These are phyloP conservation scores for Phaffomyces antillensis DNA, from an alignment of 805 yeast genomes.

Conservation along the genomic window DNA sequence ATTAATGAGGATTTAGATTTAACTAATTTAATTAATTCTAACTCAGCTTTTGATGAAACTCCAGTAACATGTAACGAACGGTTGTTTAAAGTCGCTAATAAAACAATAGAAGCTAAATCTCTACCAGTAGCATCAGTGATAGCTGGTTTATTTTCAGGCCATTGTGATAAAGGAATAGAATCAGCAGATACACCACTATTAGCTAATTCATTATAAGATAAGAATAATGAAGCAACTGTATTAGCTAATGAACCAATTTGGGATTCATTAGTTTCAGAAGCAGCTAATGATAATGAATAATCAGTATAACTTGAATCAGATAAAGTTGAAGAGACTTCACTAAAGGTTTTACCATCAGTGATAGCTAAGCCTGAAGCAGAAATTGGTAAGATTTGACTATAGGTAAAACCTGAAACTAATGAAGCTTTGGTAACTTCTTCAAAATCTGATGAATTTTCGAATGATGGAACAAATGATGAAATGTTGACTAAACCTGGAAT, in stretches of 20 bases:
- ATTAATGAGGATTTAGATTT: constrained; percentile 76
- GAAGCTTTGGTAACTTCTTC: constrained; percentile 65
- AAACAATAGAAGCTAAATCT: constrained; percentile 84
- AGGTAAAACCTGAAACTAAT: constrained; percentile 82
- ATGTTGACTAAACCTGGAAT: constrained; percentile 86
- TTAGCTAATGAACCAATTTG: constrained; percentile 55
- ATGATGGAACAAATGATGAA: constrained; percentile 68
- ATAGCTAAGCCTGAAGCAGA: constrained; percentile 56
- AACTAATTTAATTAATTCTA: constrained; percentile 77
- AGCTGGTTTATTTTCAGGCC: constrained; percentile 83
- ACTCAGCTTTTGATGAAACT: constrained; percentile 73
- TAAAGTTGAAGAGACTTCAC: constrained; percentile 47
- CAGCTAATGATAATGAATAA: constrained; percentile 77
- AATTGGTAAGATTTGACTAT: constrained; percentile 72
- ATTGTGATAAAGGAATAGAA: constrained; percentile 68
- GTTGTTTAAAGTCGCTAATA: constrained; percentile 81
- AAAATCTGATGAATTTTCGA: constrained; percentile 46
- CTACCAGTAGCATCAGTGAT: constrained; percentile 90
- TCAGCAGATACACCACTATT: constrained; percentile 65
- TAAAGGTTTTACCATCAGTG: constrained; percentile 57
- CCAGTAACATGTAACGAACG: constrained; percentile 85
- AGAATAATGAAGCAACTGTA: constrained; percentile 69
- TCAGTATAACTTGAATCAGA: constrained; percentile 68
- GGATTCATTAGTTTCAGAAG: constrained; percentile 60
- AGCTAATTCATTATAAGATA: constrained; percentile 71